Percentiles rank a stretch among this genome's conserved stretches.
These are phyloP conservation scores for Boeremia lycopersici DNA, from an alignment of 2,329 filamentous ascomycete species.

Conservation along the genomic window DNA sequence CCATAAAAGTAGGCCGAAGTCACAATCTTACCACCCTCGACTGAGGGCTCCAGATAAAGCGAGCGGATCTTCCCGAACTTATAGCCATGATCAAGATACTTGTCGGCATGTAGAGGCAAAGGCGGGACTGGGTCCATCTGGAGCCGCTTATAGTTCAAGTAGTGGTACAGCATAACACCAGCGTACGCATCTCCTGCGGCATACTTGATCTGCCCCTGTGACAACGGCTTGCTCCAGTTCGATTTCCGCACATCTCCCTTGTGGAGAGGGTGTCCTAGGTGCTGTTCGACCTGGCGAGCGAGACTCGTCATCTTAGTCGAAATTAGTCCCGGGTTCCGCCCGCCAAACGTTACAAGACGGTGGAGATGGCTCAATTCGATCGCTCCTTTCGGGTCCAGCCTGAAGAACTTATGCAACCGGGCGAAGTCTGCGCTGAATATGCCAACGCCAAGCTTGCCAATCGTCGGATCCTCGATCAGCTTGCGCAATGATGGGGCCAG, in stretches of 20 bases:
- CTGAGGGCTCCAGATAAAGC: slow-evolving; percentile 27
- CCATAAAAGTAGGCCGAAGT: slow-evolving; percentile 33
- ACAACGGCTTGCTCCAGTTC: slow-evolving; percentile 73
- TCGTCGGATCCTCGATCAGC: slow-evolving; percentile 71
- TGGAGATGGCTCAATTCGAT: slow-evolving; percentile 86
- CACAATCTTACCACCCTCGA: slow-evolving; percentile 25
- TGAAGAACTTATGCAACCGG: slow-evolving; percentile 70
- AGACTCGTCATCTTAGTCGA: slow-evolving; percentile 64
- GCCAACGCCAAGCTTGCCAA: slow-evolving; percentile 78
- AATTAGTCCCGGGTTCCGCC: slow-evolving; percentile 50
- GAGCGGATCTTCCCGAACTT: slow-evolving; percentile 21
- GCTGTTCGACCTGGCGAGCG: slow-evolving; percentile 71
- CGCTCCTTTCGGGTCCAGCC: slow-evolving; percentile 67
- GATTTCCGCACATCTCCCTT: slow-evolving; percentile 80
- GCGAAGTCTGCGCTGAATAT: slow-evolving; percentile 68
- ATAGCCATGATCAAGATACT: slow-evolving; percentile 31
- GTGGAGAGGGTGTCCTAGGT: slow-evolving; percentile 73
- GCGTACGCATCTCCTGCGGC: slow-evolving; percentile 88
- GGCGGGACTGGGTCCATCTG: slow-evolving; percentile 54
- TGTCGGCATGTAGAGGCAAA: slow-evolving; percentile 35
- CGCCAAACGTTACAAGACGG: slow-evolving; percentile 73
- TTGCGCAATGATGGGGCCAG: slow-evolving; percentile 72
- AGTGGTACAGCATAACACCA: slow-evolving; percentile 74
- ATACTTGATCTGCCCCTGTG: slow-evolving; percentile 70
- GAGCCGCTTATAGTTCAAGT: slow-evolving; percentile 66